These are phyloP conservation scores for Candida argentea DNA, from an alignment of 805 yeast species.

Conservation along the genomic window DNA sequence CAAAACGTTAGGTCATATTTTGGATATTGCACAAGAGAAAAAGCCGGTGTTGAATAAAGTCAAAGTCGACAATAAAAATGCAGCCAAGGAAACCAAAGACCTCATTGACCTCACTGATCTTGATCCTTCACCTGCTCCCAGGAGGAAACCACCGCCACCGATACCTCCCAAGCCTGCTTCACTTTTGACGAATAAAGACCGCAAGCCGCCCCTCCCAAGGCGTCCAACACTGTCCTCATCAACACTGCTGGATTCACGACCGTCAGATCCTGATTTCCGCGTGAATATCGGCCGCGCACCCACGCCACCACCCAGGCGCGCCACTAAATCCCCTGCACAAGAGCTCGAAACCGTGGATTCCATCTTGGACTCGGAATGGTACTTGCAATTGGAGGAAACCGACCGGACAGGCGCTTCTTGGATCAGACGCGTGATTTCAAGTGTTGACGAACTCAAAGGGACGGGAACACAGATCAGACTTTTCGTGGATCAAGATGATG, in stretches of 20 bases:
- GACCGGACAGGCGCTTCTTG: conserved; percentile 30
- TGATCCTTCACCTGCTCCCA: neutral
- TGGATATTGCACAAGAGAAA: conserved; percentile 6
- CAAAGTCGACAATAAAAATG: conserved; percentile 4
- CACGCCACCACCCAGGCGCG: conserved; percentile 4
- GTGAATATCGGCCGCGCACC: conserved; percentile 2
- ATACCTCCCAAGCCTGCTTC: conserved; percentile 39
- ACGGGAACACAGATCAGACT: conserved; percentile 19
- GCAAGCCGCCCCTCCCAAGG: conserved; percentile 26
- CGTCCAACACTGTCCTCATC: conserved; percentile 2
- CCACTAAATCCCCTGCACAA: neutral
- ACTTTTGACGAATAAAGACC: conserved; percentile 22
- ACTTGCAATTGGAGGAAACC: conserved; percentile 22
- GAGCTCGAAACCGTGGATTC: conserved; percentile 1
- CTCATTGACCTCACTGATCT: conserved; percentile 29
- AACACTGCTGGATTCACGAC: neutral
- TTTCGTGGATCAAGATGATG: conserved; percentile 26
- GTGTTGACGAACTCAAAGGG: conserved; percentile 18
- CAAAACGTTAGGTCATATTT: conserved; percentile 17
- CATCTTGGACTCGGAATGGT: conserved; percentile 2
- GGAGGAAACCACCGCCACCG: conserved; percentile 15
- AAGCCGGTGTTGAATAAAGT: conserved; percentile 4
- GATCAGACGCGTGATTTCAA: conserved; percentile 22
- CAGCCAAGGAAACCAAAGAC: no score
- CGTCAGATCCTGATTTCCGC: conserved; percentile 2